Conservation (phyloP, 139 green algal species). For the Chlorokybus atmophyticus region DNA sequence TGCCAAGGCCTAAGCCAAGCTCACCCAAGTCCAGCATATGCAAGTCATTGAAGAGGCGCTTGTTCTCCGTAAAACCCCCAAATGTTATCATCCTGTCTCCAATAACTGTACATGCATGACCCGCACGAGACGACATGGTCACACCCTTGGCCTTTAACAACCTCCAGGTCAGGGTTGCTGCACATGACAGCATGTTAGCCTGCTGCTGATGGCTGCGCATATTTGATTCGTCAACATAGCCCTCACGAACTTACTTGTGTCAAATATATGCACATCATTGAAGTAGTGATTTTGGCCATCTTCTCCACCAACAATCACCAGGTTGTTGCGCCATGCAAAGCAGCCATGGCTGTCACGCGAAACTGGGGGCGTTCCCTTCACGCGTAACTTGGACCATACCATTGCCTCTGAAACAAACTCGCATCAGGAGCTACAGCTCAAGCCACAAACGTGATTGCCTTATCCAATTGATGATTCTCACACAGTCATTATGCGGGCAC, state of each 20-base stretch:
- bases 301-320: constrained; percentile 17
- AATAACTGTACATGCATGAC: constrained; percentile 12
- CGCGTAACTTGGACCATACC: background rate
- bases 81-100: constrained; percentile 14
- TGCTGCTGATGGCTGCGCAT: too few relatives aligned
- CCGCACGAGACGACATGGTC: constrained; percentile 5
- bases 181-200: background rate
- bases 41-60: constrained; percentile 20
- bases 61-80: constrained; percentile 22
- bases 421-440: too few relatives aligned
- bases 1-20: background rate
- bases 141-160: constrained; percentile 12
- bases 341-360: constrained; percentile 15
- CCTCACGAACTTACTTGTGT: constrained; percentile 13
- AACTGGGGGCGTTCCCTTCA: constrained; percentile 1
- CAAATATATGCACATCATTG: constrained; percentile 10
- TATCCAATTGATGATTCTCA: too few relatives aligned
- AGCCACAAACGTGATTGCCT: too few relatives aligned
- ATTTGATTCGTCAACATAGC: too few relatives aligned
- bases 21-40: constrained; percentile 20
- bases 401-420: constrained; percentile 20
- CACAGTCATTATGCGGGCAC: too few relatives aligned
- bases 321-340: constrained; percentile 15
- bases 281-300: constrained; percentile 15
- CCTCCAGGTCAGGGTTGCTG: constrained; percentile 13